Evolutionary conservation across 2,329 filamentous ascomycete genomes (phyloP).

Genomic region (Calonectria hawksworthii): DNA sequence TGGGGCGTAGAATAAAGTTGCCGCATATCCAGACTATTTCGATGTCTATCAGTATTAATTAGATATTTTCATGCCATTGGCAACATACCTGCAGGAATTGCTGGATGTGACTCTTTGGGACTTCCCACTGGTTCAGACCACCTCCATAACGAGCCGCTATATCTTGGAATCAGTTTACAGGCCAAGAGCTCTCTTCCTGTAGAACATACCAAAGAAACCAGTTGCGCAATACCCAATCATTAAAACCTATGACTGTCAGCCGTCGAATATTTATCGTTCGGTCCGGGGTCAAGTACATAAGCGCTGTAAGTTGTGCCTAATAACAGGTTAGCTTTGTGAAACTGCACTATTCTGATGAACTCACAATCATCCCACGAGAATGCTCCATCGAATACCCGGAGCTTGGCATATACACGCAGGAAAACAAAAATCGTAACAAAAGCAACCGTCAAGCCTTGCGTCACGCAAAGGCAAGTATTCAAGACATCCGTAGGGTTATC

Average conservation of each 20-base stretch:
- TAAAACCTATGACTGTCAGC: slow-evolving; percentile 3
- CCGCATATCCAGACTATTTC: slow-evolving; percentile 55
- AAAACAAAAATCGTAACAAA: slow-evolving; percentile 27
- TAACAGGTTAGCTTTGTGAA: neutral
- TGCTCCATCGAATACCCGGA: slow-evolving; percentile 28
- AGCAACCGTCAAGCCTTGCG: slow-evolving; percentile 29
- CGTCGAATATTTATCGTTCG: neutral
- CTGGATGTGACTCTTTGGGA: slow-evolving; percentile 44
- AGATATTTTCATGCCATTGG: accelerated
- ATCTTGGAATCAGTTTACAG: neutral
- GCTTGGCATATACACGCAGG: slow-evolving; percentile 31
- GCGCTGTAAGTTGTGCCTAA: slow-evolving; percentile 34
- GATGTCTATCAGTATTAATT: neutral
- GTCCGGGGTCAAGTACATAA: slow-evolving; percentile 10
- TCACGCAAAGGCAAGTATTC: slow-evolving; percentile 34
- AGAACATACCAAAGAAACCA: slow-evolving; percentile 18
- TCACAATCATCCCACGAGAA: slow-evolving; percentile 33
- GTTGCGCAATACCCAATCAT: slow-evolving; percentile 37
- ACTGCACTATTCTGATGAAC: neutral
- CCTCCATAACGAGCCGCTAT: slow-evolving; percentile 31
- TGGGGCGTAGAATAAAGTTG: slow-evolving; percentile 60
- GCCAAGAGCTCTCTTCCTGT: too few species aligned
- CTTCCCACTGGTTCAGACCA: slow-evolving; percentile 37
- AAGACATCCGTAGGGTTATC: slow-evolving; percentile 30
- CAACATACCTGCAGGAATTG: slow-evolving; percentile 52